Evolutionary conservation across 2,329 filamentous ascomycete species (phyloP).

Genomic region (Paraphaeosphaeria sporulosa): DNA sequence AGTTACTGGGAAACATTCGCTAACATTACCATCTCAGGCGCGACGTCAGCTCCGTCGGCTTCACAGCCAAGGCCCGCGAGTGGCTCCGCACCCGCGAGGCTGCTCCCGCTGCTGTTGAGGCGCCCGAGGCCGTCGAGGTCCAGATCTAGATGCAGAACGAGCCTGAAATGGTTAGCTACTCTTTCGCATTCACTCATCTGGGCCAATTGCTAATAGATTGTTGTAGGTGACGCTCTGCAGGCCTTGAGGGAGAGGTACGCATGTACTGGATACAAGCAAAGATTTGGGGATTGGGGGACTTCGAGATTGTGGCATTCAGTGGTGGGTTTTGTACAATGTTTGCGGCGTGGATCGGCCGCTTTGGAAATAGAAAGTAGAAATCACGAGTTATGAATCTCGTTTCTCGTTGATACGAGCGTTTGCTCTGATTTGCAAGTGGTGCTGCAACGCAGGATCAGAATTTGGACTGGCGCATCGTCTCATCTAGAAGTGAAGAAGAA

Average conservation of each 20-base stretch:
- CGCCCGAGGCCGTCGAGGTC: constrained; percentile 2
- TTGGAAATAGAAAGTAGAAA: not conserved
- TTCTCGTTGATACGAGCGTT: constrained; percentile 22
- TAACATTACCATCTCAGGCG: constrained; percentile 6
- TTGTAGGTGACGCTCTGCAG: not conserved
- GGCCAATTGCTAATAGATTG: not conserved
- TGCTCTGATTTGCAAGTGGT: not conserved
- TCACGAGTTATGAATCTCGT: not conserved
- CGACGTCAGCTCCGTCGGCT: constrained; percentile 8
- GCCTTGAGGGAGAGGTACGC: not conserved
- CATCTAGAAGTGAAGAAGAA: no score
- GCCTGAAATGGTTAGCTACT: not conserved
- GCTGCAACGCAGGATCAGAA: not conserved
- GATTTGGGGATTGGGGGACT: not conserved
- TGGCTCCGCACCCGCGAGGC: constrained; percentile 7
- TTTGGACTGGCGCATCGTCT: not conserved
- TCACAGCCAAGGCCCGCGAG: constrained; percentile 15
- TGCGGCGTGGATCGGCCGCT: constrained; percentile 6
- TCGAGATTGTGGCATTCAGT: not conserved
- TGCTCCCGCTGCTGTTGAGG: not conserved
- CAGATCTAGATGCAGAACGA: constrained; percentile 2
- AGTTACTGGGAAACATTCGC: no score
- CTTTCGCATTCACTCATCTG: not conserved
- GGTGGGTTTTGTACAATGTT: constrained; percentile 6
- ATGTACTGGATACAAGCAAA: not conserved